phyloP scores from a whole-genome alignment of 2,329 filamentous ascomycete species.

The Aspergillus melleus region DNA sequence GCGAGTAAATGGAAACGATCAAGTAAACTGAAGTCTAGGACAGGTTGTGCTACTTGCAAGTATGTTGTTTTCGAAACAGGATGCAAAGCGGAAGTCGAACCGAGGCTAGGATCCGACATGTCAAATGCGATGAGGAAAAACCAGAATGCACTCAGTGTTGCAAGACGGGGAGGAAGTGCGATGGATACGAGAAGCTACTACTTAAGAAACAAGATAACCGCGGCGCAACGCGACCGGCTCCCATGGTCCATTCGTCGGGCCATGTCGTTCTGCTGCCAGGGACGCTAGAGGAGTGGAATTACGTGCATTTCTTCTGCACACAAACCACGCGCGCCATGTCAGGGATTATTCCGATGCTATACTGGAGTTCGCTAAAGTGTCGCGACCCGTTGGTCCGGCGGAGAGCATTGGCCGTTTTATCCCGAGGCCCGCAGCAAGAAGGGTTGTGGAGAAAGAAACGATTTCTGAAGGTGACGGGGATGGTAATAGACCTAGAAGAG shows the following conservation, averaged over 20 bases:
- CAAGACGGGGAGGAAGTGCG: not conserved
- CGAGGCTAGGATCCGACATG: not conserved
- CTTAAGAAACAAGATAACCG: not conserved
- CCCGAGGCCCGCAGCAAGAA: not conserved
- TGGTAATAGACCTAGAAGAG: not conserved
- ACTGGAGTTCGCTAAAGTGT: not conserved
- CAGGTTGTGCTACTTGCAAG: not conserved
- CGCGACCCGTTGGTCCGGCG: not conserved
- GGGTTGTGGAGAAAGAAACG: not conserved
- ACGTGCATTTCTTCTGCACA: not conserved
- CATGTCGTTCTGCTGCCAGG: not conserved
- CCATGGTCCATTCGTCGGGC: not conserved
- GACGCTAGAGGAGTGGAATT: not conserved
- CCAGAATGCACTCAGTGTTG: not conserved
- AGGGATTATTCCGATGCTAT: not conserved
- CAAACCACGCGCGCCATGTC: not conserved
- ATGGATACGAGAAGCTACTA: not conserved
- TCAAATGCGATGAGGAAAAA: not conserved
- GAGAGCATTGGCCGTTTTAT: not conserved
- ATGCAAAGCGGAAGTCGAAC: not conserved
- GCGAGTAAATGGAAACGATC: not conserved
- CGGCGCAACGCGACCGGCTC: not conserved
- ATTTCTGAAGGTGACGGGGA: not conserved
- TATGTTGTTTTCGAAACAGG: not conserved
- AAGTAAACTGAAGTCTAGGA: not conserved